A percentile compares a stretch with the other conserved stretches of the same genome.
phyloP scores from a whole-genome alignment of 2,329 filamentous ascomycete genomes.

The Lizonia empirigonia region DNA sequence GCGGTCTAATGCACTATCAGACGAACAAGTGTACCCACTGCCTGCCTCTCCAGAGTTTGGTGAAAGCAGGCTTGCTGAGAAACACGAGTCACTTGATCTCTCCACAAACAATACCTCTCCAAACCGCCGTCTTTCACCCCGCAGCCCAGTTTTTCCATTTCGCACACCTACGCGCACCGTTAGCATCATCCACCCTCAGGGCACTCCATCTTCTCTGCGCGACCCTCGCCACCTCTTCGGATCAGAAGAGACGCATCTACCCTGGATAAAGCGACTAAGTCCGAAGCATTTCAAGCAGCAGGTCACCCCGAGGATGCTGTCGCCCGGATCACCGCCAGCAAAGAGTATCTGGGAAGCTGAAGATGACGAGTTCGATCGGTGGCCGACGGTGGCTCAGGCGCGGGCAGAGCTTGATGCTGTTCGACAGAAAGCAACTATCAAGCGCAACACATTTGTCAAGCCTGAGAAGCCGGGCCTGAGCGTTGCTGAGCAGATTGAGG shows the following conservation, averaged over 20 bases:
- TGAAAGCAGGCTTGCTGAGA: not conserved
- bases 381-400: constrained; percentile 7
- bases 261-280: constrained; percentile 12
- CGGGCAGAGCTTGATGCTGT: constrained; percentile 4
- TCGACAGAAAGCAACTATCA: constrained; percentile 5
- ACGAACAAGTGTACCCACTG: not conserved
- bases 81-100: not conserved
- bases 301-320: not conserved
- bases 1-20: not conserved
- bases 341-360: constrained; percentile 21
- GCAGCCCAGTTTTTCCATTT: not conserved
- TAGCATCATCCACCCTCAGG: not conserved
- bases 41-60: not conserved
- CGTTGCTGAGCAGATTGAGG: constrained; percentile 3
- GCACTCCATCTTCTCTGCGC: not conserved
- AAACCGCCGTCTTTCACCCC: not conserved
- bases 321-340: not conserved
- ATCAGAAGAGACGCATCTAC: constrained; percentile 7
- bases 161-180: not conserved
- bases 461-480: not conserved
- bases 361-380: constrained; percentile 22
- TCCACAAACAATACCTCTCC: not conserved
- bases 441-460: constrained; percentile 3
- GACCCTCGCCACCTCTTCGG: constrained; percentile 9
- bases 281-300: constrained; percentile 5